Base-by-base conservation (phyloP, 495 filamentous ascomycete species). In the Aspergillus ellipticus region DNA sequence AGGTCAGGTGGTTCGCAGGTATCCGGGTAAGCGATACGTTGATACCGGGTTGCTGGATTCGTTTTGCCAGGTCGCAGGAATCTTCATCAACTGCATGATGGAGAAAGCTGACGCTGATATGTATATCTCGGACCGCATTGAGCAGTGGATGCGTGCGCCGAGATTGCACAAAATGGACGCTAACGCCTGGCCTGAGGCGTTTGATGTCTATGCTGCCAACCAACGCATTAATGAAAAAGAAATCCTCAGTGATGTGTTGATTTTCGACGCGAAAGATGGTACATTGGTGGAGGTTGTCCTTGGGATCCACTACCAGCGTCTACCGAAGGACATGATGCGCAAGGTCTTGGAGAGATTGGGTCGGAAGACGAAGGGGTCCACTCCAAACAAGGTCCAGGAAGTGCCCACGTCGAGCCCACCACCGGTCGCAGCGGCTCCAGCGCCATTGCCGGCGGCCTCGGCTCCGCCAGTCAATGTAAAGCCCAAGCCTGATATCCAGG, bases 191-290 rank as follows among this genome's bases (percentile, higher is more conserved):
- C n/a, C n/a, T n/a, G 24, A 28, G 24, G 7, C 24, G 7, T 28
- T 7, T 3, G 4, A 28, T 28, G 24, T 28, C 24, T 7, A 28
- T 63, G 0, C n/a, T n/a, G n/a, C n/a, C n/a, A n/a, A n/a, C n/a
- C n/a, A n/a, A n/a, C n/a, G n/a, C n/a, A n/a, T n/a, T n/a, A n/a
- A n/a, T n/a, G n/a, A n/a, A n/a, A n/a, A n/a, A n/a, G n/a, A n/a
- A n/a, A n/a, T n/a, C n/a, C n/a, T n/a, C n/a, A n/a, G n/a, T n/a
- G 80, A 83, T 50, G 58, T 81, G 2, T 83, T 80, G 54, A 55
- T 78, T 2, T 83, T 79, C 58, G 68, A 83, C 52, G 33, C 74
- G 0, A 50, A 45, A 0, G 72, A 49, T 16, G 74, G 77, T 0
- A 28, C 35, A 1, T 54, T 83, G 16, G 39, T 61, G 0, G 78